Evolutionary conservation across 108 stramenopile species (phyloP), one percentile per base, ranked within the genome.

Genomic region (Fistulifera pelliculosa): DNA sequence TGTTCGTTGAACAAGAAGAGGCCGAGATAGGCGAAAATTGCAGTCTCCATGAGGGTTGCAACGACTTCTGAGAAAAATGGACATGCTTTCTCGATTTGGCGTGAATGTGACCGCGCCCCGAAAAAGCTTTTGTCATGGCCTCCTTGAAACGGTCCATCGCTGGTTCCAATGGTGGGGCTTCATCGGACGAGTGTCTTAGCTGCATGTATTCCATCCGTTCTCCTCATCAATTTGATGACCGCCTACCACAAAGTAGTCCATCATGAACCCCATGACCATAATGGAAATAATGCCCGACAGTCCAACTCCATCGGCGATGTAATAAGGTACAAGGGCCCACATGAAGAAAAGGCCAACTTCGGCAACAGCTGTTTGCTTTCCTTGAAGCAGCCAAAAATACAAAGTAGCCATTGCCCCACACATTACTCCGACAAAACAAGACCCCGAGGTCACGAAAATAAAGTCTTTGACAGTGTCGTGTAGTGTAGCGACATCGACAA

Each of bases 11-110:
- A 93, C 25, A 94, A 58, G 54, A 94, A 94, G 1, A 90, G 62
- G 11, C 93, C 93, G 38, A 94, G 64, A 55, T 94, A 94, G 23
- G 88, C 88, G 67, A 94, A 94, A 41, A 94, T 90, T 27, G 87
- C 88, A 4, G 87, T 94, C 47, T 94, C 93, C 87, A 90, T 90
- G 58, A 86, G 69, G 39, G 81, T 83, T 1, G 88, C 71, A 56
- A 87, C 69, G 22, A 89, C 71, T 48, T 87, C 87, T 4, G 86
- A 70, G 38, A 94, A 81, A 62, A 94, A 94, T 77, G 75, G 60
- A 94, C 79, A 53, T 94, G 86, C 14, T 53, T 72, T 21, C 69
- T 47, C 18, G 83, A 73, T 38, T 64, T 67, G 38, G 71, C 61
- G 24, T 62, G 49, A 23, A 57, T 52, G 19, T 19, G 44, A 38